phyloP scores from a whole-genome alignment of 2,329 filamentous ascomycete species.

The Didymella pomorum region DNA sequence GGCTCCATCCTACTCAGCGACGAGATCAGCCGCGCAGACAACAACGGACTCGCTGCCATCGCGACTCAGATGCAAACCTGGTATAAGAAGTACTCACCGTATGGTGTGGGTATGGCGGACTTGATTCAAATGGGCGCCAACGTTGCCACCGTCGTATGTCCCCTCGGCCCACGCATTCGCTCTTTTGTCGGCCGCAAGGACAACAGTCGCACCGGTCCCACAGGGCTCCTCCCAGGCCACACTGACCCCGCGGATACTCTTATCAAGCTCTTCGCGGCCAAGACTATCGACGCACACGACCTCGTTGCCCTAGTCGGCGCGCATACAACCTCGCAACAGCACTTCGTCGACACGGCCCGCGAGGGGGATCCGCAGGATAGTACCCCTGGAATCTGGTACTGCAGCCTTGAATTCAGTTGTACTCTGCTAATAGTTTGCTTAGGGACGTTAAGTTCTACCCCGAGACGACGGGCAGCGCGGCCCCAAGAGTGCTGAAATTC shows the following conservation, averaged over 20 bases:
- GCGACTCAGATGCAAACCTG: slow-evolving; percentile 17
- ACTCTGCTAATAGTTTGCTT: no score
- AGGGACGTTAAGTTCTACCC: slow-evolving; percentile 46
- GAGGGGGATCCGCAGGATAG: slow-evolving; percentile 41
- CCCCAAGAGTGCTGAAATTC: slow-evolving; percentile 40
- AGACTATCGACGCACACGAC: slow-evolving; percentile 44
- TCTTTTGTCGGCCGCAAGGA: slow-evolving; percentile 45
- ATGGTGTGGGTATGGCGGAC: slow-evolving; percentile 45
- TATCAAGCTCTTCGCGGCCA: slow-evolving; percentile 44
- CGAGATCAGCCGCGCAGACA: slow-evolving; percentile 32
- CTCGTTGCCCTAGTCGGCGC: slow-evolving; percentile 45
- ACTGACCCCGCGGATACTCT: slow-evolving; percentile 34
- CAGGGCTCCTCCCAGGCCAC: slow-evolving; percentile 38
- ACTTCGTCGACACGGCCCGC: slow-evolving; percentile 32
- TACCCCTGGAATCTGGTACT: slow-evolving; percentile 41
- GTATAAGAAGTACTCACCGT: slow-evolving; percentile 20
- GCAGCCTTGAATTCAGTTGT: no score
- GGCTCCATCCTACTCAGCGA: slow-evolving; percentile 32
- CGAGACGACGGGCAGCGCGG: slow-evolving; percentile 33
- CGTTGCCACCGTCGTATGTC: slow-evolving; percentile 43
- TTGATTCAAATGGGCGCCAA: slow-evolving; percentile 45
- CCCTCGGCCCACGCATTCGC: slow-evolving; percentile 43
- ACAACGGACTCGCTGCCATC: slow-evolving; percentile 35
- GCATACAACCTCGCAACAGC: slow-evolving; percentile 43
- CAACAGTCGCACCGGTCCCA: slow-evolving; percentile 27